Conservation (phyloP, 352 stramenopile species). For the Phytophthora litchii region DNA sequence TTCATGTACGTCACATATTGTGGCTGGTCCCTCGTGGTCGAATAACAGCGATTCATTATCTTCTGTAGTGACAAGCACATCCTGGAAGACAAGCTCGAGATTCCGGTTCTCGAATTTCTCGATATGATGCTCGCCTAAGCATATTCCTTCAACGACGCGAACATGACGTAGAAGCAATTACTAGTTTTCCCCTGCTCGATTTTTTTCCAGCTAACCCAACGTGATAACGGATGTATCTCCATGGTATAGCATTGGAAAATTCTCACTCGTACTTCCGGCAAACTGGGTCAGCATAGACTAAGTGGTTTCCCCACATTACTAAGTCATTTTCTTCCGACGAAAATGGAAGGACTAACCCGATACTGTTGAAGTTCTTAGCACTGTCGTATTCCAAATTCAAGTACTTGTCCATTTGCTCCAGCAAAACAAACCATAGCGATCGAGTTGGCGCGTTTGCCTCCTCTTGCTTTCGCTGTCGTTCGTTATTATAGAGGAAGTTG, state of each 20-base stretch:
- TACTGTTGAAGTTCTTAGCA: constrained; percentile 88
- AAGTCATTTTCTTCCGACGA: constrained; percentile 85
- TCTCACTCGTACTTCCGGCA: constrained; percentile 83
- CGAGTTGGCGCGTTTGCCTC: constrained; percentile 64
- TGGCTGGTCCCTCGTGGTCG: neutral
- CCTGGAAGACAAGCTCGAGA: constrained; percentile 53
- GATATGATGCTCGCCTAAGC: constrained; percentile 64
- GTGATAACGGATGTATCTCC: neutral
- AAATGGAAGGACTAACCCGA: constrained; percentile 79
- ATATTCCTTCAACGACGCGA: neutral
- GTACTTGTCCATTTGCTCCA: constrained; percentile 70
- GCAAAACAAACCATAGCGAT: constrained; percentile 75
- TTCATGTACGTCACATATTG: constrained; percentile 38
- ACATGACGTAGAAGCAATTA: neutral
- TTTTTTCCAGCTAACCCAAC: neutral
- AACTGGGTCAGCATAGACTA: constrained; percentile 83
- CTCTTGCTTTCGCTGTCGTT: constrained; percentile 77
- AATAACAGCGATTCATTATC: constrained; percentile 7
- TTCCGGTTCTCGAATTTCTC: constrained; percentile 65
- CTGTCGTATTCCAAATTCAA: constrained; percentile 85
- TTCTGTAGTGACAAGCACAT: constrained; percentile 47
- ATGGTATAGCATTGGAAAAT: neutral
- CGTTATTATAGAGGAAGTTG: constrained; percentile 98
- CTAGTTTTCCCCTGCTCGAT: constrained; percentile 1
- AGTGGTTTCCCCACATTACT: constrained; percentile 83